Evolutionary conservation across 2,329 filamentous ascomycete genomes (phyloP).

Genomic region (Fusarium ramigenum): DNA sequence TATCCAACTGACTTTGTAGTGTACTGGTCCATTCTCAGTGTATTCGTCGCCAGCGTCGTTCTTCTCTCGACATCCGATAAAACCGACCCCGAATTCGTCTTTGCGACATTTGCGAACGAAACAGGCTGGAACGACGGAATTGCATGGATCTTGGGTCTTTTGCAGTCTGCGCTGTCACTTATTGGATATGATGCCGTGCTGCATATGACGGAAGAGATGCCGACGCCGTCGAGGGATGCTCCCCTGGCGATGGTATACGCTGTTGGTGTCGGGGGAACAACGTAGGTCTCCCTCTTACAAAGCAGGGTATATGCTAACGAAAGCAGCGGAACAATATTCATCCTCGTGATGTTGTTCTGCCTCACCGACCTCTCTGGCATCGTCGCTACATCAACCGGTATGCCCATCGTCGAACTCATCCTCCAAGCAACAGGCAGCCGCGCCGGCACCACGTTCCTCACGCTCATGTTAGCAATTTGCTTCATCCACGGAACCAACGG

Average conservation of each 20-base stretch:
- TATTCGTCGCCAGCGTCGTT: slow-evolving; percentile 55
- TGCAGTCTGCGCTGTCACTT: slow-evolving; percentile 51
- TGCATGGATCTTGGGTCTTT: slow-evolving; percentile 57
- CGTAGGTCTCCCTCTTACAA: slow-evolving; percentile 35
- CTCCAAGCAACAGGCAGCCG: slow-evolving; percentile 53
- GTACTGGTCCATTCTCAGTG: slow-evolving; percentile 54
- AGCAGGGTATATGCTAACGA: too few relatives aligned
- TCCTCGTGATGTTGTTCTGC: slow-evolving; percentile 55
- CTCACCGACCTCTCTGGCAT: slow-evolving; percentile 50
- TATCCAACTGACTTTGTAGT: slow-evolving; percentile 37
- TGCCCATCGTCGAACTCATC: slow-evolving; percentile 58
- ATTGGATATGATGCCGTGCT: slow-evolving; percentile 56
- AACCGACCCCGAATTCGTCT: slow-evolving; percentile 54
- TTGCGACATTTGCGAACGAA: slow-evolving; percentile 55
- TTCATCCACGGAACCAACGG: slow-evolving; percentile 59
- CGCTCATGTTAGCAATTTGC: slow-evolving; percentile 53
- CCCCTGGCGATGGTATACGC: slow-evolving; percentile 56
- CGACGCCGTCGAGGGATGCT: slow-evolving; percentile 50
- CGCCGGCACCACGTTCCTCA: slow-evolving; percentile 52
- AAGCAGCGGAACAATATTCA: slow-evolving; percentile 48
- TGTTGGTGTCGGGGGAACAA: slow-evolving; percentile 54
- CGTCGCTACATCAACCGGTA: slow-evolving; percentile 50
- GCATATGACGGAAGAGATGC: slow-evolving; percentile 60
- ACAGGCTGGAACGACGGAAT: slow-evolving; percentile 58
- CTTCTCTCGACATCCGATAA: slow-evolving; percentile 53